Base-by-base conservation (phyloP, 768 basidiomycete species). In the Hericium erinaceus region DNA sequence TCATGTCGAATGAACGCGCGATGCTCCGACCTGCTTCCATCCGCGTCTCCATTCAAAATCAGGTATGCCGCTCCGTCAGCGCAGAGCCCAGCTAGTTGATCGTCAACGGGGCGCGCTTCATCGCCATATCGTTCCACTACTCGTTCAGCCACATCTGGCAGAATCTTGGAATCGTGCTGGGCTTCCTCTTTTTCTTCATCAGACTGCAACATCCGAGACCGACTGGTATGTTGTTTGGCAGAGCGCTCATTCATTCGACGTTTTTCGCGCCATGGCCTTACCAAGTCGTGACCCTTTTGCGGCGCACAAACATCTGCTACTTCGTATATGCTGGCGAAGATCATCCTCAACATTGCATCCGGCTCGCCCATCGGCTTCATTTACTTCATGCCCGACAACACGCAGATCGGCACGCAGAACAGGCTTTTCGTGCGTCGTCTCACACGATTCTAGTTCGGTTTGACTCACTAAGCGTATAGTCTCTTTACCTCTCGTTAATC, bases 1-100 rank as follows among this genome's bases (percentile, higher is more conserved):
- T 93, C 44, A 76, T 94, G 67, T 75, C 80, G n/a, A 95, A 93
- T 70, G 91, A 68, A 86, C 20, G 89, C 84, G 48, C 65, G 71
- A 12, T 86, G 85, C 65, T 72, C 84, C 22, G 68, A 73, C 46
- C 71, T 88, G 12, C 80, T 84, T 0, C 84, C 87, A 2, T 74
- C 72, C 22, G 73, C n/a, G 67, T 85, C 40, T 68, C 75, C 2
- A 61, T 85, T 13, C 68, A 62, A 0, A 89, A 92, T 65, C 91
- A 92, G 69, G 85, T 85, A 1, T 95, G 92, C 68, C 77, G 87
- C 1, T 77, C 84, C 0, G 74, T 84, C 6, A 90, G 92, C 3
- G 77, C 85, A 1, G 64, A 76, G 4, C 61, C 84, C 0, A 91
- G 90, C 1, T 75, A 82, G 55, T 65, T 68, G 16, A 68, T 62